Percentiles rank a stretch among this genome's conserved stretches.
Evolutionary conservation across 73 alveolate genomes (phyloP).

Genomic region (Breviolum minutum): DNA sequence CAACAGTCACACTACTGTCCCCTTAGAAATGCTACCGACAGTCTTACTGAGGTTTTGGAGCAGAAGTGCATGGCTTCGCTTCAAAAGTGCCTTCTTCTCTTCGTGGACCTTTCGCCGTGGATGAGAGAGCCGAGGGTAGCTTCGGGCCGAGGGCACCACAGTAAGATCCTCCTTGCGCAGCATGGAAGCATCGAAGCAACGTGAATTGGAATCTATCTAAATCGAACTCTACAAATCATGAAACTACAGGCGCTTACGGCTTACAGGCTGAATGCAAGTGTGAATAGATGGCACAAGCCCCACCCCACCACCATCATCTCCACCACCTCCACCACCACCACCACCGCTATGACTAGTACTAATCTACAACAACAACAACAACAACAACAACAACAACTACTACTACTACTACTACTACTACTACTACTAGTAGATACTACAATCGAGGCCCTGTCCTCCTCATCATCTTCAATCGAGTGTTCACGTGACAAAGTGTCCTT

Average conservation of each 20-base stretch:
- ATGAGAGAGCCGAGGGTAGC: conserved; percentile 13
- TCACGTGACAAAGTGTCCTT: conserved; percentile 9
- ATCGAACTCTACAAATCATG: neutral
- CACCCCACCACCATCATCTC: neutral
- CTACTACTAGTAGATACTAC: neutral
- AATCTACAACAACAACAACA: no score
- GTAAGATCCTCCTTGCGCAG: conserved; percentile 1
- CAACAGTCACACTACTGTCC: no score
- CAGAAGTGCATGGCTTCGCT: neutral
- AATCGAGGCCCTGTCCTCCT: neutral
- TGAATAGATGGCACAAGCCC: neutral
- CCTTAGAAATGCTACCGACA: no score
- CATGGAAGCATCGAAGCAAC: no score
- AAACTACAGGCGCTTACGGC: neutral
- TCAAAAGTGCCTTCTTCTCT: neutral
- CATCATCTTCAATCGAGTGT: conserved; percentile 4
- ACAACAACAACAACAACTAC: neutral
- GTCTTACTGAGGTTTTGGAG: no score
- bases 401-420: neutral
- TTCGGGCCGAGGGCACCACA: conserved; percentile 50
- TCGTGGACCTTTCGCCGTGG: conserved; percentile 53
- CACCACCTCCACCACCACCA: neutral
- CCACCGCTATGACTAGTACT: neutral
- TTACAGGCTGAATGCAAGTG: neutral
- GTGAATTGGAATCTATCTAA: neutral